Evolutionary conservation across 257 asterid genomes (phyloP).

Genomic region (Solanum verrucosum): DNA sequence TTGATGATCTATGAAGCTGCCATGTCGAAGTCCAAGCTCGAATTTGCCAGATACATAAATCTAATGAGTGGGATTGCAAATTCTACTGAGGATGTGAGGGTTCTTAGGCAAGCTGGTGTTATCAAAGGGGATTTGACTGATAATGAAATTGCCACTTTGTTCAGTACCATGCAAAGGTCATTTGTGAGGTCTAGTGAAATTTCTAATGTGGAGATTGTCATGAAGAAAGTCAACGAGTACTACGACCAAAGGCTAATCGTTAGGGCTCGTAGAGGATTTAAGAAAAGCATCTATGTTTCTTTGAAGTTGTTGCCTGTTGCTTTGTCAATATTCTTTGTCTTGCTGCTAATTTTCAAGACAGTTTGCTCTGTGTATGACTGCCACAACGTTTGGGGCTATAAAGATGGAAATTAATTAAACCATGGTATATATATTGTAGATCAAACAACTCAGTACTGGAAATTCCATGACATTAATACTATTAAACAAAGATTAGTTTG

Average conservation of each 20-base stretch:
- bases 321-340: conserved; percentile 12
- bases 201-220: conserved; percentile 23
- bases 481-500: not conserved
- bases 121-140: conserved; percentile 15
- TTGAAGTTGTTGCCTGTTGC: conserved; percentile 17
- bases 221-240: conserved; percentile 20
- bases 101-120: conserved; percentile 30
- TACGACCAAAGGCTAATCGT: conserved; percentile 17
- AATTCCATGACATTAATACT: not conserved
- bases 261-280: conserved; percentile 9
- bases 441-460: not conserved
- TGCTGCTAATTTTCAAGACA: conserved; percentile 27
- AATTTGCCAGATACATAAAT: conserved; percentile 35
- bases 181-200: not conserved
- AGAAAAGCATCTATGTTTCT: conserved; percentile 7
- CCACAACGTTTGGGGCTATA: not conserved
- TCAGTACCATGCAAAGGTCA: conserved; percentile 33
- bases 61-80: conserved; percentile 49
- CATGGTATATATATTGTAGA: not conserved
- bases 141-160: conserved; percentile 29
- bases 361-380: conserved; percentile 35
- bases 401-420: not conserved
- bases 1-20: conserved; percentile 48
- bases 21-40: conserved; percentile 16
- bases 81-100: conserved; percentile 26